Evolutionary conservation across 2,329 filamentous ascomycete species (phyloP), one percentile per base, ranked within the genome.

Genomic region (Colletotrichum siamense): DNA sequence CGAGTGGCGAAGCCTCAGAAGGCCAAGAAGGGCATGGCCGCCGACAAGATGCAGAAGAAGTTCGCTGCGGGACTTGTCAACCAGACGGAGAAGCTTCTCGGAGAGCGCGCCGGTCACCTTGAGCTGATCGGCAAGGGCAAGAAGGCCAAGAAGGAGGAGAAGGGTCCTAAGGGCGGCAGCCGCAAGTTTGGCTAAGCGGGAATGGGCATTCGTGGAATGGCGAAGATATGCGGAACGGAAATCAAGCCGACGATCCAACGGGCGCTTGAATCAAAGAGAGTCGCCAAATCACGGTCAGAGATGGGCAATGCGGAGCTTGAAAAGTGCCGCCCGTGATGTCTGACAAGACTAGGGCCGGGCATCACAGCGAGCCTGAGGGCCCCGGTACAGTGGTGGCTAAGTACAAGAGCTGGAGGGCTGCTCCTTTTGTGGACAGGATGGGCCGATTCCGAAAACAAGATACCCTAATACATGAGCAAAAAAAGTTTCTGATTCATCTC

Each of bases 101-200:
- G 90, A 76, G 89, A 92, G 85, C 85, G 91, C 10, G 91, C 89
- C 7, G 90, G 91, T 0, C 91, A 92, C 75, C 83, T 92, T 28
- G 91, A 92, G 85, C 81, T 92, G 78, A 91, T 92, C 77, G 91
- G 89, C 36, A 88, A 89, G 83, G 88, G 88, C 12, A 89, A 90
- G 83, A 91, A 89, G 82, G 82, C 79, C 8, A 75, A 73, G 73
- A 86, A 85, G 82, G 86, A 83, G 79, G 76, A 82, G 67, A 84
- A 84, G 63, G 84, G 81, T 34, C 75, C 81, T 66, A 87, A 87
- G 84, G 89, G 89, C 36, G 90, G 90, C 7, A 88, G 87, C 18
- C 87, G 87, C 83, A 90, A 90, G 84, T 92, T 90, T 84, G 90
- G 90, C 71, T 91, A 87, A 87, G 71, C 52, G 24, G 16, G 16